Conservation (phyloP, 768 basidiomycete genomes). For the Xerocomus spinulosus region DNA sequence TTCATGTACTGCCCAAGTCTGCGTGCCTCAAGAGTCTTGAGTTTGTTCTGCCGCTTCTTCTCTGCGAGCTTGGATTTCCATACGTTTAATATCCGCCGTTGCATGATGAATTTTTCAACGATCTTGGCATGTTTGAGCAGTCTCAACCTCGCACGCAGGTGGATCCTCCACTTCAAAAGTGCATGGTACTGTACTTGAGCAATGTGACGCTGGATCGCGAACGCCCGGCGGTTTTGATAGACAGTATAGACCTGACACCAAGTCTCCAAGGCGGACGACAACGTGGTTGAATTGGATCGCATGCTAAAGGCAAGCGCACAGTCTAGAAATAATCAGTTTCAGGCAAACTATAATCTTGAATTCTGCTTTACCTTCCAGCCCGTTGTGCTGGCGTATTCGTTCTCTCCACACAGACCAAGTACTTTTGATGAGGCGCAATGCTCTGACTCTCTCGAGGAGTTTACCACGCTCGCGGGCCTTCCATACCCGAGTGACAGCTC, state of each 20-base stretch:
- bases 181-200: constrained; percentile 38
- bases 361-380: constrained; percentile 42
- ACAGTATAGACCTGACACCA: constrained; percentile 44
- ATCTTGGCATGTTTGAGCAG: constrained; percentile 50
- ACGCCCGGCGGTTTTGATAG: constrained; percentile 43
- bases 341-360: background rate
- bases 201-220: constrained; percentile 41
- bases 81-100: constrained; percentile 42
- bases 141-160: constrained; percentile 46
- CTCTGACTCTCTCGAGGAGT: constrained; percentile 50
- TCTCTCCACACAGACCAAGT: constrained; percentile 50
- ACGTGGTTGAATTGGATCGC: constrained; percentile 39
- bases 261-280: constrained; percentile 35
- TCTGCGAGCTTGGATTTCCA: constrained; percentile 47
- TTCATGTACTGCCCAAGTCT: constrained; percentile 27
- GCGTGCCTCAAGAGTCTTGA: constrained; percentile 40
- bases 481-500: constrained; percentile 61
- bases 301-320: constrained; percentile 47
- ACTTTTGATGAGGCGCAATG: constrained; percentile 41
- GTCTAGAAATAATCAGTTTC: constrained; percentile 32
- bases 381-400: constrained; percentile 36
- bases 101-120: constrained; percentile 48
- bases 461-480: constrained; percentile 61
- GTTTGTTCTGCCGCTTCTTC: constrained; percentile 40
- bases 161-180: constrained; percentile 53